Evolutionary conservation across 257 asterid species (phyloP).

Genomic region (Rehmannia glutinosa): DNA sequence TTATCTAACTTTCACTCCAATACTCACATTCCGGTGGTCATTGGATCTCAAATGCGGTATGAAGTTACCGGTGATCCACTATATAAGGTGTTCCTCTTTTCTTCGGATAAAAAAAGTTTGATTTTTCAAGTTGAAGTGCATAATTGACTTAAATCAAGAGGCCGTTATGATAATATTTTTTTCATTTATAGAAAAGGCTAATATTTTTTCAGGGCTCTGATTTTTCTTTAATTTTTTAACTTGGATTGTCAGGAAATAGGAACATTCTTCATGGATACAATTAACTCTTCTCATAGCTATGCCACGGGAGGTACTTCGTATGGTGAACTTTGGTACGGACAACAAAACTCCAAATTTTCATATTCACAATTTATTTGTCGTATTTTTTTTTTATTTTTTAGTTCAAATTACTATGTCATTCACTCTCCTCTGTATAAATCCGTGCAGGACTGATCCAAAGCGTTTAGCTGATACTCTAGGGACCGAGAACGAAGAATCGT

Average conservation of each 20-base stretch:
- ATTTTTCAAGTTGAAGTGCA: no score
- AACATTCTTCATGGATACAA: conserved; percentile 63
- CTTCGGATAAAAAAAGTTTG: neutral
- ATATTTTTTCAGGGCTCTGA: no score
- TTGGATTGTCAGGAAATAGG: conserved; percentile 62
- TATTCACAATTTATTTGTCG: neutral
- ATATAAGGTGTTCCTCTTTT: conserved; percentile 43
- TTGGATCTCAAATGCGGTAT: conserved; percentile 92
- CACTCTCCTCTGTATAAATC: neutral
- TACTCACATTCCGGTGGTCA: conserved; percentile 86
- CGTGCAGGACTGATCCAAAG: conserved; percentile 66
- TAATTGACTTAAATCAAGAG: no score
- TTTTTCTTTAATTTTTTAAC: neutral
- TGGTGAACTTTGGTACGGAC: conserved; percentile 63
- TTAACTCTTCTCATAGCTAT: conserved; percentile 85
- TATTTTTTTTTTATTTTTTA: neutral
- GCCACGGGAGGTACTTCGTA: conserved; percentile 97
- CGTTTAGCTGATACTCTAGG: conserved; percentile 55
- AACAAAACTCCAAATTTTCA: neutral
- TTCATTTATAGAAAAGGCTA: no score
- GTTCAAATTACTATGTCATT: neutral
- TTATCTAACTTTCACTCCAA: conserved; percentile 75
- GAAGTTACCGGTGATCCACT: conserved; percentile 85
- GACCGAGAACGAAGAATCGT: conserved; percentile 80
- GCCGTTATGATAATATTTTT: no score